Conservation (phyloP, 208 protist species). For the Naegleria gruberi region DNA sequence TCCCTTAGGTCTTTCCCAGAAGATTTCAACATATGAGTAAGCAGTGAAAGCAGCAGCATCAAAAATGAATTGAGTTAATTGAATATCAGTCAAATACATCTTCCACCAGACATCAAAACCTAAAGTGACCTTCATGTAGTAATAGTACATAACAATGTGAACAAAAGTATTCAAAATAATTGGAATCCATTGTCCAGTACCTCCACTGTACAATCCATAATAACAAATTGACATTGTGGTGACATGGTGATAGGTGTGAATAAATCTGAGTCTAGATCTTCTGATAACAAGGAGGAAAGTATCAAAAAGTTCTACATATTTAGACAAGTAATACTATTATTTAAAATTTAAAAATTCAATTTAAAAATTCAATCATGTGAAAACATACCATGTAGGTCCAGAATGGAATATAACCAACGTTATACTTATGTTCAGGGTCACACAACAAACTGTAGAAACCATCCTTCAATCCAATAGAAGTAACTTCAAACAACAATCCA, state of each 20-base stretch:
- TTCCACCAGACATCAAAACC: slow-evolving; percentile 37
- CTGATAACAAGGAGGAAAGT: slow-evolving; percentile 74
- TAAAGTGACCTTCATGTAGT: slow-evolving; percentile 71
- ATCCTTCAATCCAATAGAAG: not conserved
- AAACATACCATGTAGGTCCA: not conserved
- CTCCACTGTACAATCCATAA: not conserved
- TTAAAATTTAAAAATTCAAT: not conserved
- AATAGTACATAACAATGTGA: slow-evolving; percentile 79
- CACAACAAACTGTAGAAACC: not conserved
- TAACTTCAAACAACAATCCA: not conserved
- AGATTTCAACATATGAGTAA: not conserved
- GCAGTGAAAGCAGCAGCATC: not conserved
- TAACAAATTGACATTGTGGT: slow-evolving; percentile 32
- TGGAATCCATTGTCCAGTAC: not conserved
- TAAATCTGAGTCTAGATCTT: slow-evolving; percentile 64
- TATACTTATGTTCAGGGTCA: slow-evolving; percentile 8
- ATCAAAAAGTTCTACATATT: slow-evolving; percentile 75
- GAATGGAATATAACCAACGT: not conserved
- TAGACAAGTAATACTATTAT: slow-evolving; percentile 56
- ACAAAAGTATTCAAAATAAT: slow-evolving; percentile 56
- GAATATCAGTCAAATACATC: slow-evolving; percentile 6
- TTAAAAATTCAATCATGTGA: too few relatives aligned
- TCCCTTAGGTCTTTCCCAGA: not conserved
- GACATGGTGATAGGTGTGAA: slow-evolving; percentile 77
- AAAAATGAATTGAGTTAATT: not conserved